Conservation (phyloP, 148 eudicot species). For the Fagopyrum homotropicum region DNA sequence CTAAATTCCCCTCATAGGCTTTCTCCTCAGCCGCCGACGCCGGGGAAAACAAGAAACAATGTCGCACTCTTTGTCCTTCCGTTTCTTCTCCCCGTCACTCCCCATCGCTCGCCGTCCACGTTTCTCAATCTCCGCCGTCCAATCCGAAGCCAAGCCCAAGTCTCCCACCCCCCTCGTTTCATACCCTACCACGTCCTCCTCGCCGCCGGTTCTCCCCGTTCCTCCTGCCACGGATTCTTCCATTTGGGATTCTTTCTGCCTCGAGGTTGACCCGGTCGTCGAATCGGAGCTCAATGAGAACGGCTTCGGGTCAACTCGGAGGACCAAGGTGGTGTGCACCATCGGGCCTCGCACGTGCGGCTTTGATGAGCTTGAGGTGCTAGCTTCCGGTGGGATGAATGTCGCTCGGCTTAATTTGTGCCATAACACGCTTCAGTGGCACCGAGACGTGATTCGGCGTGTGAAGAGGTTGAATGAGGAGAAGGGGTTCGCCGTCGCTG, state of each 20-base stretch:
- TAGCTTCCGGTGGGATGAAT: conserved; percentile 87
- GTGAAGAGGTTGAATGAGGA: conserved; percentile 77
- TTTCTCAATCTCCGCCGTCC: conserved; percentile 16
- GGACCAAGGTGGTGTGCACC: conserved; percentile 37
- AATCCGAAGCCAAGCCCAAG: conserved; percentile 14
- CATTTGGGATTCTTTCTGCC: not conserved
- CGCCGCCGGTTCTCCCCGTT: not conserved
- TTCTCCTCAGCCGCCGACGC: not conserved
- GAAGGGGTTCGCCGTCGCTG: conserved; percentile 47
- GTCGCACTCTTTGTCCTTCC: conserved; percentile 22
- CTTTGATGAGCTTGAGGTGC: conserved; percentile 63
- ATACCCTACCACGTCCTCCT: not conserved
- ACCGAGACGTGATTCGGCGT: conserved; percentile 48
- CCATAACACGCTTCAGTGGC: conserved; percentile 84
- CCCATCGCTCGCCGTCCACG: conserved; percentile 8
- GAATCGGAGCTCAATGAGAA: conserved; percentile 87
- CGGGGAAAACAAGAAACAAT: conserved; percentile 11
- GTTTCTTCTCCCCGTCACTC: conserved; percentile 17
- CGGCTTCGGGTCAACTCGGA: conserved; percentile 67
- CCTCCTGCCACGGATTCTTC: conserved; percentile 11
- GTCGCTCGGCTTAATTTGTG: conserved; percentile 89
- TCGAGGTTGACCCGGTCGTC: conserved; percentile 10
- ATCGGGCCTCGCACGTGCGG: conserved; percentile 15
- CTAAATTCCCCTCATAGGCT: conserved; percentile 3
- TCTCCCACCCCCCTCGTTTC: not conserved